These are phyloP conservation scores for Thozetella sp. DNA, from an alignment of 495 filamentous ascomycete genomes.

Conservation along the genomic window DNA sequence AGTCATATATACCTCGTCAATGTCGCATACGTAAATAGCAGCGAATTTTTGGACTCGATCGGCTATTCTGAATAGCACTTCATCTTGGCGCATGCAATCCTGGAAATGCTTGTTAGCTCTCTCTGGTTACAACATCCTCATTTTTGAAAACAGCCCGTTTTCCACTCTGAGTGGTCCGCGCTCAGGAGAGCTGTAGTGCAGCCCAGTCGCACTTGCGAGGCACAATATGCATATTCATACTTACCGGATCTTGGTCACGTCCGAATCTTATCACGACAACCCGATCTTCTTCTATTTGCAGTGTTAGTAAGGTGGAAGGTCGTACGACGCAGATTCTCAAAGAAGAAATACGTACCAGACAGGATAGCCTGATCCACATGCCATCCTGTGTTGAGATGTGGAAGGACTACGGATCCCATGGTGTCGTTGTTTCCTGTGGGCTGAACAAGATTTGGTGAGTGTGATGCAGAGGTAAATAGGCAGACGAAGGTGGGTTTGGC, in stretches of 20 bases:
- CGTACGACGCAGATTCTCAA: not conserved
- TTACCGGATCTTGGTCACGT: constrained; percentile 73
- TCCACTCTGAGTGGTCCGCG: no score
- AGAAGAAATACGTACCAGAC: constrained; percentile 26
- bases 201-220: no score
- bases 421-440: not conserved
- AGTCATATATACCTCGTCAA: constrained; percentile 60
- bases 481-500: no score
- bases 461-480: no score
- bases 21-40: constrained; percentile 95
- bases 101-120: no score
- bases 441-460: no score
- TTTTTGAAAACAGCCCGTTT: no score
- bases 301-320: constrained; percentile 9
- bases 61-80: constrained; percentile 89
- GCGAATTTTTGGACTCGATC: constrained; percentile 89
- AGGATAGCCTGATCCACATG: constrained; percentile 95
- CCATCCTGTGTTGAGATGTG: constrained; percentile 92
- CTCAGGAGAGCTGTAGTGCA: no score
- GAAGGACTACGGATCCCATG: constrained; percentile 93
- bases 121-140: no score
- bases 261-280: constrained; percentile 96
- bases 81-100: constrained; percentile 91
- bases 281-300: constrained; percentile 87
- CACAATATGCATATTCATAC: no score